Evolutionary conservation across 2,329 filamentous ascomycete species (phyloP).

Genomic region (Trichoderma sp.): DNA sequence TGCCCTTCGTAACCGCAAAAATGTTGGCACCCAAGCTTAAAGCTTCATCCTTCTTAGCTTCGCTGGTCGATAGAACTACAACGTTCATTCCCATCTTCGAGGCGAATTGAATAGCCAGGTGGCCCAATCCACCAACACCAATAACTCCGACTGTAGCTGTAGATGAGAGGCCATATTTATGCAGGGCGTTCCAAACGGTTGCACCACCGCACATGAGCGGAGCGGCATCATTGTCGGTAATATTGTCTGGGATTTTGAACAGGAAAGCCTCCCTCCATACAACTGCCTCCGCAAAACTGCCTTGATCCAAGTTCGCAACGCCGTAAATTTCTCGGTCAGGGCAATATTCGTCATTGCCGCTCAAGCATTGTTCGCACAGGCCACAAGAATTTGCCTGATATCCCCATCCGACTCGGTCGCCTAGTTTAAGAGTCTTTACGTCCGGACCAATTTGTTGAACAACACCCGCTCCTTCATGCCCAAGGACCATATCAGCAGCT

Average conservation of each 20-base stretch:
- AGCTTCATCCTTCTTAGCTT: neutral
- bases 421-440: neutral
- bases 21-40: neutral
- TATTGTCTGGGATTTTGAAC: neutral
- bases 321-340: neutral
- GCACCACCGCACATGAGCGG: neutral
- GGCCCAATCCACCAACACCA: neutral
- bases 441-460: neutral
- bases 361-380: neutral
- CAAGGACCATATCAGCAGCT: neutral
- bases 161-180: neutral
- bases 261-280: neutral
- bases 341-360: neutral
- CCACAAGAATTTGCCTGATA: neutral
- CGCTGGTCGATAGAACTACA: neutral
- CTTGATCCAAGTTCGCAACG: neutral
- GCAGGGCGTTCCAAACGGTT: neutral
- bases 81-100: neutral
- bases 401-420: neutral
- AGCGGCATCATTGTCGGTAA: neutral
- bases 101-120: neutral
- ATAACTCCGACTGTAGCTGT: neutral
- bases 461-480: neutral
- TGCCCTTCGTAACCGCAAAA: neutral
- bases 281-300: neutral